A percentile compares a stretch with the other conserved stretches of the same genome.
These are phyloP conservation scores for Kwoniella dendrophila DNA, from an alignment of 768 basidiomycete genomes.

Conservation along the genomic window DNA sequence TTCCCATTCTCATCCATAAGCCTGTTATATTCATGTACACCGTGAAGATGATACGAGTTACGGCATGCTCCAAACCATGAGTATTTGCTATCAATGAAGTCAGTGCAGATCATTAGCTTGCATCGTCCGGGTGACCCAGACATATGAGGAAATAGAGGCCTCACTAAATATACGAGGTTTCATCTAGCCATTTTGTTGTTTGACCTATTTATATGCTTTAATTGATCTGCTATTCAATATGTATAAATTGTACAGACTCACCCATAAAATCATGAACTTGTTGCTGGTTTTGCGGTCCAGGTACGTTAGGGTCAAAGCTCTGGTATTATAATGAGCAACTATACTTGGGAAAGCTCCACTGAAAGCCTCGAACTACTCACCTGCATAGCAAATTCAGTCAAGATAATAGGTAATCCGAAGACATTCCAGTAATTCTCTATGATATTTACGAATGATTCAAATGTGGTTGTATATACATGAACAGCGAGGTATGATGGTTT, in stretches of 20 bases:
- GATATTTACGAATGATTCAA: conserved; percentile 34
- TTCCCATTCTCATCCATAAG: conserved; percentile 42
- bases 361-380: conserved; percentile 10
- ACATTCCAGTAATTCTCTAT: conserved; percentile 34
- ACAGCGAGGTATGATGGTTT: conserved; percentile 42
- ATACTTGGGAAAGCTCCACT: neutral
- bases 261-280: conserved; percentile 53
- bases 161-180: conserved; percentile 41
- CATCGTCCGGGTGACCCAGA: neutral
- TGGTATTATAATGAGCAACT: conserved; percentile 2
- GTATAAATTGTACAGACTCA: conserved; percentile 9
- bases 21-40: conserved; percentile 47
- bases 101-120: neutral
- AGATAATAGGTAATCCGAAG: conserved; percentile 39
- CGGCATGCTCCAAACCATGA: conserved; percentile 45
- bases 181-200: conserved; percentile 48
- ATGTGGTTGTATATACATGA: conserved; percentile 51
- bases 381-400: conserved; percentile 48
- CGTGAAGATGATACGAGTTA: conserved; percentile 39
- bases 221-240: neutral
- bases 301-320: conserved; percentile 45
- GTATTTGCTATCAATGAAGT: conserved; percentile 31
- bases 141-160: conserved; percentile 5
- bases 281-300: conserved; percentile 36
- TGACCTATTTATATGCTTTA: conserved; percentile 29